Evolutionary conservation across 1,284 basidiomycete genomes (phyloP).

Genomic region (Fistulinella cinereoalba): DNA sequence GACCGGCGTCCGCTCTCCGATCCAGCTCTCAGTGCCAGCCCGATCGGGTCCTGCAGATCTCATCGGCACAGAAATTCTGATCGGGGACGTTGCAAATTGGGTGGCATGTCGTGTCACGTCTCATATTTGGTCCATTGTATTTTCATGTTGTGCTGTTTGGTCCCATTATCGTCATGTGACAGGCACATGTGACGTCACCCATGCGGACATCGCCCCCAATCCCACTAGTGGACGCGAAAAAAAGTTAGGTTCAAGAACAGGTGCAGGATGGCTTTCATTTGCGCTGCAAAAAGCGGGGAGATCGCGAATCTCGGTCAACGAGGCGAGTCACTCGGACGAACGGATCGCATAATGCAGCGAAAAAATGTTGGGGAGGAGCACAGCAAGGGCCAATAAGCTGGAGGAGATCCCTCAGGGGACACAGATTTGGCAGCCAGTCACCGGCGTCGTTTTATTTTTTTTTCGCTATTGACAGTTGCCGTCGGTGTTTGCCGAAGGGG

Average conservation of each 20-base stretch:
- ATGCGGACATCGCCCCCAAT: background rate
- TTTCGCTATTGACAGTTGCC: constrained; percentile 20
- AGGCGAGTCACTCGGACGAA: no score
- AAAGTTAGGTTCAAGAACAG: constrained; percentile 27
- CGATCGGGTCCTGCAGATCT: constrained; percentile 30
- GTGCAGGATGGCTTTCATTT: constrained; percentile 22
- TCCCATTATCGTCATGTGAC: constrained; percentile 26
- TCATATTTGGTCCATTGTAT: constrained; percentile 22
- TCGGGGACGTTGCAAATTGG: constrained; percentile 26
- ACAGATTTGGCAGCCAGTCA: constrained; percentile 27
- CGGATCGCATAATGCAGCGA: background rate
- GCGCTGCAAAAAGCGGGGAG: background rate
- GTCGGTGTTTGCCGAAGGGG: constrained; percentile 16
- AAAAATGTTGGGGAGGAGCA: constrained; percentile 6
- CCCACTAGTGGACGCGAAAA: no score
- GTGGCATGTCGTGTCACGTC: constrained; percentile 10
- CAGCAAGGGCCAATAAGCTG: constrained; percentile 13
- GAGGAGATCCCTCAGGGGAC: constrained; percentile 22
- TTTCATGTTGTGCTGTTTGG: constrained; percentile 10
- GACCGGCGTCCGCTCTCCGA: constrained; percentile 23
- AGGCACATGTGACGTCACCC: constrained; percentile 21
- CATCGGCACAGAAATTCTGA: constrained; percentile 36
- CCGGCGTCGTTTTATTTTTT: no score
- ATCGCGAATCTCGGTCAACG: constrained; percentile 8
- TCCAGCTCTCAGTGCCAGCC: constrained; percentile 12